phyloP scores from a whole-genome alignment of 345 rosid genomes.

The Gossypium arboreum region DNA sequence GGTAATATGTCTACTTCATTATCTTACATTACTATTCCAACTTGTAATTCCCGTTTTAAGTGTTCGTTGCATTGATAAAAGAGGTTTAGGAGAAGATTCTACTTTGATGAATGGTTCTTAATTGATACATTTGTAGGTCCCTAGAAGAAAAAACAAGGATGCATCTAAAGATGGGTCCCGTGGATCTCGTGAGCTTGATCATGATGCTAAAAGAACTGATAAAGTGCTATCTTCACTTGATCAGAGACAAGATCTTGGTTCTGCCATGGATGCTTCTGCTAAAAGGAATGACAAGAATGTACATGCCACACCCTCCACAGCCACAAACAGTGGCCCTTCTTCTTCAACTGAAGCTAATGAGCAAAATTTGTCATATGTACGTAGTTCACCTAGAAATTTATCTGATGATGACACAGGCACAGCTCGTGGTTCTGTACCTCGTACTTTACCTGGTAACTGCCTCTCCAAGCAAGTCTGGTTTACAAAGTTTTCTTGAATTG shows the following conservation, averaged over 20 bases:
- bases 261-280: conserved; percentile 33
- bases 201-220: conserved; percentile 52
- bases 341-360: conserved; percentile 69
- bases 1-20: conserved; percentile 39
- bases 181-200: conserved; percentile 49
- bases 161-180: conserved; percentile 47
- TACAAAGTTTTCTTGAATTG: neutral
- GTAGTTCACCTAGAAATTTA: conserved; percentile 50
- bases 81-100: neutral
- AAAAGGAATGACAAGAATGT: conserved; percentile 49
- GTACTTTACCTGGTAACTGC: conserved; percentile 67
- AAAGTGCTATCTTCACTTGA: conserved; percentile 60
- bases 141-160: conserved; percentile 75
- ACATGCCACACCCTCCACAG: conserved; percentile 45
- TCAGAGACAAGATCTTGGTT: conserved; percentile 49
- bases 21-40: neutral
- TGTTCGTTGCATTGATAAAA: neutral
- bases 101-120: neutral
- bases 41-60: neutral
- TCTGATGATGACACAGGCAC: conserved; percentile 65
- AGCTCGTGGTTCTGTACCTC: conserved; percentile 47
- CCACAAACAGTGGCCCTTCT: conserved; percentile 74
- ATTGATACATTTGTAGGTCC: conserved; percentile 39
- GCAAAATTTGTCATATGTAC: conserved; percentile 56
- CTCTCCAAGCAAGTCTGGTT: neutral